These are phyloP conservation scores for Salix exigua DNA, from an alignment of 345 rosid genomes.

Conservation along the genomic window DNA sequence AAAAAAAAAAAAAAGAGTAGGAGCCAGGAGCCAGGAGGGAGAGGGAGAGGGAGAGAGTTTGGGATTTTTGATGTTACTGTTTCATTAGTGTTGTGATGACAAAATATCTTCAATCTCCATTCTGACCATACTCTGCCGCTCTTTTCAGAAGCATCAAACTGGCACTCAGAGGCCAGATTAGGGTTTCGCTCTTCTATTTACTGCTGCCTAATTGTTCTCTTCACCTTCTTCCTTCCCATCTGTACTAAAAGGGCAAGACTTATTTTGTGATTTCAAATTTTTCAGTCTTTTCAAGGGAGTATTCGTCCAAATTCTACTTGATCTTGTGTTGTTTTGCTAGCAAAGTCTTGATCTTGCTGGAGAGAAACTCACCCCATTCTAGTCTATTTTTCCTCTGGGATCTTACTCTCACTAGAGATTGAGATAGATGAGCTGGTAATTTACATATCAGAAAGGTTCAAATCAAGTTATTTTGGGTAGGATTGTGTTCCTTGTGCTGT, in stretches of 20 bases:
- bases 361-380: conserved; percentile 8
- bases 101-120: conserved; percentile 16
- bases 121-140: conserved; percentile 31
- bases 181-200: neutral
- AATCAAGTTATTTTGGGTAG: conserved; percentile 10
- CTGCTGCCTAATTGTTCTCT: neutral
- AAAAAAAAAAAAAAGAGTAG: neutral
- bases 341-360: neutral
- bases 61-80: conserved; percentile 7
- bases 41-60: neutral
- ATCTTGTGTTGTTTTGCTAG: neutral
- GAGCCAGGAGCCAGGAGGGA: no score
- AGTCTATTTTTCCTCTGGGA: conserved; percentile 9
- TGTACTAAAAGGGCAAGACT: neutral
- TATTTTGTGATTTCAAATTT: neutral
- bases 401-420: conserved; percentile 15
- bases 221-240: neutral
- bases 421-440: conserved; percentile 13
- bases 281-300: neutral
- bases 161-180: conserved; percentile 4
- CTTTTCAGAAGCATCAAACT: conserved; percentile 34
- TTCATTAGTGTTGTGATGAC: conserved; percentile 15
- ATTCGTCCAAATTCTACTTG: neutral
- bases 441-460: neutral
- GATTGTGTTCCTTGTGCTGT: conserved; percentile 4